Percentiles rank a stretch among this genome's conserved stretches.
These are phyloP conservation scores for Pulveroboletus sp. DNA, from an alignment of 768 basidiomycete species.

Conservation along the genomic window DNA sequence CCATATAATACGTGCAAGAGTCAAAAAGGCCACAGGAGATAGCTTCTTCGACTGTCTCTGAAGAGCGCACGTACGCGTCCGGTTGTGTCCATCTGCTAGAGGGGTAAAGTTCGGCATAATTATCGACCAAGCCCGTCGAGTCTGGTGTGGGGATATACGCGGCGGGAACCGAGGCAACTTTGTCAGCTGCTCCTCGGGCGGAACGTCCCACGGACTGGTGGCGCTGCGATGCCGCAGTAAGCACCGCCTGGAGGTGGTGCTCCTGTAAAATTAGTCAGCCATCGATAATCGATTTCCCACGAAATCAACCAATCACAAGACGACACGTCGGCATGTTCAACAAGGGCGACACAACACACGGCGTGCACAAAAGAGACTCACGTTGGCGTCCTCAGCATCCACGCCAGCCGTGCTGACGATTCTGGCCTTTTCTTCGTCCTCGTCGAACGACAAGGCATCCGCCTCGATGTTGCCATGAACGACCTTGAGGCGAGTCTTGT, in stretches of 20 bases:
- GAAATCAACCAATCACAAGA: slow-evolving; percentile 41
- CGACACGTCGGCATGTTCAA: slow-evolving; percentile 42
- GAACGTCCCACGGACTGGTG: slow-evolving; percentile 36
- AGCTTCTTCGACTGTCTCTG: slow-evolving; percentile 81
- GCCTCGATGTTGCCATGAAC: slow-evolving; percentile 77
- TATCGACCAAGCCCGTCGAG: slow-evolving; percentile 71
- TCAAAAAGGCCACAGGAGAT: slow-evolving; percentile 56
- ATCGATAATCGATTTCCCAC: slow-evolving; percentile 47
- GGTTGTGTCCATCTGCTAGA: slow-evolving; percentile 71
- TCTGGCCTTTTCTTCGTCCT: slow-evolving; percentile 82
- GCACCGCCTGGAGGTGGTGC: slow-evolving; percentile 54
- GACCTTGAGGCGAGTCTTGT: slow-evolving; percentile 87
- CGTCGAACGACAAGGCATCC: slow-evolving; percentile 74
- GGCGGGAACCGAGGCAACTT: slow-evolving; percentile 38
- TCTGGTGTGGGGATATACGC: slow-evolving; percentile 93
- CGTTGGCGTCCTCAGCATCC: slow-evolving; percentile 90
- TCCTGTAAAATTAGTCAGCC: slow-evolving; percentile 53
- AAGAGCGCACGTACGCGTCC: slow-evolving; percentile 69
- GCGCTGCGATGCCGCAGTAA: slow-evolving; percentile 50
- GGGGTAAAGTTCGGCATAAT: slow-evolving; percentile 77
- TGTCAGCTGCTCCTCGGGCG: slow-evolving; percentile 33
- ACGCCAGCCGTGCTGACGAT: slow-evolving; percentile 81
- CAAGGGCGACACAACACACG: slow-evolving; percentile 36
- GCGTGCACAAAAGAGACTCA: slow-evolving; percentile 48
- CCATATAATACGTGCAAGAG: slow-evolving; percentile 88